Conservation (phyloP, 768 basidiomycete species). For the Leccinum subtestaceum region DNA sequence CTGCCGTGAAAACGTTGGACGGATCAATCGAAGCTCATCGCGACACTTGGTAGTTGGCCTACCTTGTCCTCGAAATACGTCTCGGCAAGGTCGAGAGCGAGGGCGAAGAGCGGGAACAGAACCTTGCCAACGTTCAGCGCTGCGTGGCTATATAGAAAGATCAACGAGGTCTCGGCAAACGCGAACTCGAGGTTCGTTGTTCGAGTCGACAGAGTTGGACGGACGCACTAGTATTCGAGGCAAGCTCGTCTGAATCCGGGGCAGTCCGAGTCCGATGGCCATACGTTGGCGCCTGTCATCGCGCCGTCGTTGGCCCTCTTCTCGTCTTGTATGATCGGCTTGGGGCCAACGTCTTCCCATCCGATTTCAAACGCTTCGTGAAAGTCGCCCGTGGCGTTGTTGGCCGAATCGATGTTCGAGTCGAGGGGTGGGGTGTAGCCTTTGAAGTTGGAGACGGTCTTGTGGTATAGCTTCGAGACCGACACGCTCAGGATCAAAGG, state of each 20-base stretch:
- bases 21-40: background rate
- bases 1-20: slow-evolving; percentile 28
- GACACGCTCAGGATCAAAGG: background rate
- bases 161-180: slow-evolving; percentile 16
- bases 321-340: slow-evolving; percentile 21
- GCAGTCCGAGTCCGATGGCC: slow-evolving; percentile 59
- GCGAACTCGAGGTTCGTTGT: too few species aligned
- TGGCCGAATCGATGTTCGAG: slow-evolving; percentile 67
- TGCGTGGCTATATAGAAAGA: slow-evolving; percentile 43
- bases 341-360: slow-evolving; percentile 49
- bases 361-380: slow-evolving; percentile 92
- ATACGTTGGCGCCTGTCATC: slow-evolving; percentile 52
- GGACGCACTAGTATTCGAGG: slow-evolving; percentile 64
- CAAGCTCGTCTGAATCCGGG: slow-evolving; percentile 58
- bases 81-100: slow-evolving; percentile 61
- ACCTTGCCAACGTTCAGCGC: slow-evolving; percentile 50
- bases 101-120: slow-evolving; percentile 68
- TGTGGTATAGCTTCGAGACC: slow-evolving; percentile 58
- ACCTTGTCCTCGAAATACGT: slow-evolving; percentile 69
- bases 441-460: slow-evolving; percentile 68
- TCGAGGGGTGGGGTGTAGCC: slow-evolving; percentile 70
- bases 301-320: slow-evolving; percentile 43
- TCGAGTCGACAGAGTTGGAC: background rate
- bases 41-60: background rate
- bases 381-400: slow-evolving; percentile 69